phyloP scores from a whole-genome alignment of 805 yeast genomes.

The Kregervanrija fluxuum region DNA sequence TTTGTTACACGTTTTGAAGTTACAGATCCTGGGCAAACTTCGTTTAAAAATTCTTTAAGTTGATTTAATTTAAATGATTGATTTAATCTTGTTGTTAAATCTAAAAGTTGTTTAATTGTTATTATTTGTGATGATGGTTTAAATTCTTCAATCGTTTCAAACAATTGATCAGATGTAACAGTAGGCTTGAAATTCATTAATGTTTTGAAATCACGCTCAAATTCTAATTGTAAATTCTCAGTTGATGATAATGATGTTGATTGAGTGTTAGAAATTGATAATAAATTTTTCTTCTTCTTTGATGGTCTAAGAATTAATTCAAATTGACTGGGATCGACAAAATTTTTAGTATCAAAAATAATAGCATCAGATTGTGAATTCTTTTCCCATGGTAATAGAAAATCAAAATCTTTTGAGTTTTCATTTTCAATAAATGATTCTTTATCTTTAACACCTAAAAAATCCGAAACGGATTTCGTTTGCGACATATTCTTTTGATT shows the following conservation, averaged over 20 bases:
- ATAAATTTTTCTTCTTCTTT: slow-evolving; percentile 10
- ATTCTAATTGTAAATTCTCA: slow-evolving; percentile 14
- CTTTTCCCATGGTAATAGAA: slow-evolving; percentile 9
- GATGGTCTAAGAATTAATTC: slow-evolving; percentile 22
- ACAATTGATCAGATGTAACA: slow-evolving; percentile 18
- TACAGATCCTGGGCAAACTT: slow-evolving; percentile 4
- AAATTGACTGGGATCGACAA: slow-evolving; percentile 9
- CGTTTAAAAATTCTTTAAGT: slow-evolving; percentile 15
- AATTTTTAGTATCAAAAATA: neutral
- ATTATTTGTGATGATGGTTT: slow-evolving; percentile 18
- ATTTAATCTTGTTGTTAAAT: slow-evolving; percentile 9
- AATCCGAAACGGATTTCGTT: too few relatives aligned
- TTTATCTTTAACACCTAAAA: too few relatives aligned
- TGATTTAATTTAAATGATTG: slow-evolving; percentile 18
- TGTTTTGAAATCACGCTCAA: slow-evolving; percentile 22
- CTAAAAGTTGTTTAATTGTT: slow-evolving; percentile 16
- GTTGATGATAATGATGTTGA: neutral
- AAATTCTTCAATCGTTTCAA: slow-evolving; percentile 21
- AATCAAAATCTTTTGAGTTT: neutral
- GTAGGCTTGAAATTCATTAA: slow-evolving; percentile 24
- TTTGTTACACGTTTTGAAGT: slow-evolving; percentile 11
- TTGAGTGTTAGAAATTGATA: neutral
- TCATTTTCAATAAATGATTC: too few relatives aligned
- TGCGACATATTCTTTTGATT: too few relatives aligned
- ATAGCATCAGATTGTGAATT: neutral